Conservation (phyloP, 1,284 basidiomycete species). For the Trichosporon faecale region DNA sequence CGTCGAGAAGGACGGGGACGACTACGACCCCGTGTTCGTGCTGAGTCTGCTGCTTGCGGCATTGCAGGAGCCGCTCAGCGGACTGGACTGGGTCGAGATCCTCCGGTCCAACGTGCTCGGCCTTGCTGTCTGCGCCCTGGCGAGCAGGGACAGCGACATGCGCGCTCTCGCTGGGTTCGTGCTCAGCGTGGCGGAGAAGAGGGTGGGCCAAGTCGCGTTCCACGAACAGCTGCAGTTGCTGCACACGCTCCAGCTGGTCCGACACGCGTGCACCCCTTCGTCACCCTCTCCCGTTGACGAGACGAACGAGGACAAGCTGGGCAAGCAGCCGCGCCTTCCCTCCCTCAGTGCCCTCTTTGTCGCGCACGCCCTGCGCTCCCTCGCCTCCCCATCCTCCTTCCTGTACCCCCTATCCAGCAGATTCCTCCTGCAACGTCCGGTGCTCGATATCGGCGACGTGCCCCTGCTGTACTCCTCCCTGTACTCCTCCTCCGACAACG, state of each 20-base stretch:
- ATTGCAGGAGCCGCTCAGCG: conserved; percentile 61
- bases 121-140: conserved; percentile 69
- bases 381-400: conserved; percentile 75
- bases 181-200: conserved; percentile 30
- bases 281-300: background rate
- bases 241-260: conserved; percentile 70
- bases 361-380: conserved; percentile 69
- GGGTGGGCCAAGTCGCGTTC: conserved; percentile 55
- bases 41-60: conserved; percentile 65
- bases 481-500: conserved; percentile 67
- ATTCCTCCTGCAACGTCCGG: conserved; percentile 78
- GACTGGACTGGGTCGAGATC: conserved; percentile 77
- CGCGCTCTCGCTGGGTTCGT: conserved; percentile 56
- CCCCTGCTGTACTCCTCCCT: conserved; percentile 82
- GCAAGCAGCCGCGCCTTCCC: conserved; percentile 52
- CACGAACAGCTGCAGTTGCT: conserved; percentile 75
- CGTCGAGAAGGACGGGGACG: conserved; percentile 17
- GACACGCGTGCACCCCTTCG: conserved; percentile 58
- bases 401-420: conserved; percentile 74
- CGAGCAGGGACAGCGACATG: conserved; percentile 63
- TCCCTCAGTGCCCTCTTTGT: conserved; percentile 76
- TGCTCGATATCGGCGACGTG: conserved; percentile 70
- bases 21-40: conserved; percentile 82
- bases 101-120: conserved; percentile 76
- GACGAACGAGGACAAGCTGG: conserved; percentile 37